Evolutionary conservation across 2,329 filamentous ascomycete species (phyloP).

Genomic region (Ascosphaera apis): DNA sequence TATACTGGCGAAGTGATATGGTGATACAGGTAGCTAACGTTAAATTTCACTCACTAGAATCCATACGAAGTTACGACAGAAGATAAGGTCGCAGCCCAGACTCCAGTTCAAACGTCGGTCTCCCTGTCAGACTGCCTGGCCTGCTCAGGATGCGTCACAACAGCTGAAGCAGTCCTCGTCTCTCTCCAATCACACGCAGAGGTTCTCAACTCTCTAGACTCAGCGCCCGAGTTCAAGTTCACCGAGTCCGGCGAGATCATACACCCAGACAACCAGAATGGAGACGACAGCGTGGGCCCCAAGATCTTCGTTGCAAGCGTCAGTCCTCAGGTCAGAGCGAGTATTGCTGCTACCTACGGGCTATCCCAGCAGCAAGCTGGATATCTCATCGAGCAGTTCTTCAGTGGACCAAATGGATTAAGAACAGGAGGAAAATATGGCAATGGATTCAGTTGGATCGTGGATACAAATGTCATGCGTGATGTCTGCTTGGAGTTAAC

Average conservation of each 20-base stretch:
- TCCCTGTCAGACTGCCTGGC: constrained; percentile 93
- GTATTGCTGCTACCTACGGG: constrained; percentile 62
- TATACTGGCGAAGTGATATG: too few species aligned
- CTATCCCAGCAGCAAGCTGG: constrained; percentile 52
- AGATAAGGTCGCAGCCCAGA: constrained; percentile 39
- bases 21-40: too few species aligned
- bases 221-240: constrained; percentile 21
- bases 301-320: constrained; percentile 81
- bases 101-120: constrained; percentile 60
- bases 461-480: constrained; percentile 69
- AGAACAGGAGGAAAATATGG: constrained; percentile 44
- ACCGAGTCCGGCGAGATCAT: constrained; percentile 1
- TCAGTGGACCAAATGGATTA: constrained; percentile 48
- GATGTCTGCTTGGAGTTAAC: constrained; percentile 65
- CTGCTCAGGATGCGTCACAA: constrained; percentile 93
- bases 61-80: constrained; percentile 80
- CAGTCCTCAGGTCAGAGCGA: constrained; percentile 75
- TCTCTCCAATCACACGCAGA: constrained; percentile 85
- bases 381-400: constrained; percentile 58
- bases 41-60: constrained; percentile 18
- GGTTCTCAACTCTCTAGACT: constrained; percentile 62
- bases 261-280: constrained; percentile 11
- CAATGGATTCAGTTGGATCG: constrained; percentile 67
- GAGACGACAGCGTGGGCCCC: constrained; percentile 21
- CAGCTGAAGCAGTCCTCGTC: constrained; percentile 89